These are phyloP conservation scores for Colletotrichum simmondsii DNA, from an alignment of 2,329 filamentous ascomycete genomes.

Conservation along the genomic window DNA sequence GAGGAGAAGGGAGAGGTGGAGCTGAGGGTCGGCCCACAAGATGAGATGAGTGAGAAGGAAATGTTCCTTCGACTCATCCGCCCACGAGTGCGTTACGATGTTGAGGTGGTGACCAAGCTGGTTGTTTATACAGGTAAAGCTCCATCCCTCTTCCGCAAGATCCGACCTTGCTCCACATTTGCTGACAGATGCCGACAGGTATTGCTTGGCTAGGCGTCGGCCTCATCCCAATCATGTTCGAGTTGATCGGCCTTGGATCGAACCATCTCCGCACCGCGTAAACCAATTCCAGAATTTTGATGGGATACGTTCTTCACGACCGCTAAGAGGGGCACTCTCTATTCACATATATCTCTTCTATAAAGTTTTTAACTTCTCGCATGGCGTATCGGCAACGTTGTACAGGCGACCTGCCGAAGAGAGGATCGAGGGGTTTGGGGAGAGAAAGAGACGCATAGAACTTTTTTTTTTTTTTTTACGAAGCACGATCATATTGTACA, in stretches of 20 bases:
- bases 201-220: constrained; percentile 87
- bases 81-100: constrained; percentile 93
- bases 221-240: constrained; percentile 78
- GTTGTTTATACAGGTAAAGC: constrained; percentile 89
- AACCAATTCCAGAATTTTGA: not conserved
- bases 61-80: constrained; percentile 87
- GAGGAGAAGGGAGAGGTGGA: constrained; percentile 48
- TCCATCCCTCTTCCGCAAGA: constrained; percentile 23
- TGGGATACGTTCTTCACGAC: not conserved
- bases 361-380: constrained; percentile 5
- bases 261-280: constrained; percentile 45
- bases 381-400: constrained; percentile 19
- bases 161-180: constrained; percentile 2
- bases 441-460: constrained; percentile 18
- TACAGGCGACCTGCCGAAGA: not conserved
- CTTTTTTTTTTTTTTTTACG: constrained; percentile 10
- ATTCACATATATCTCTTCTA: not conserved
- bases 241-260: constrained; percentile 65
- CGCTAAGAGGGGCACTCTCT: not conserved
- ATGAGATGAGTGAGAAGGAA: constrained; percentile 74
- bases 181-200: constrained; percentile 58
- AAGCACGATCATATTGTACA: constrained; percentile 30
- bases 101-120: constrained; percentile 97
- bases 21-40: constrained; percentile 52
- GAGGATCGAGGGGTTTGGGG: not conserved